A percentile compares a stretch with the other conserved stretches of the same genome.
Evolutionary conservation across 2,329 filamentous ascomycete species (phyloP).

Genomic region (Dothiorella sarmentorum): DNA sequence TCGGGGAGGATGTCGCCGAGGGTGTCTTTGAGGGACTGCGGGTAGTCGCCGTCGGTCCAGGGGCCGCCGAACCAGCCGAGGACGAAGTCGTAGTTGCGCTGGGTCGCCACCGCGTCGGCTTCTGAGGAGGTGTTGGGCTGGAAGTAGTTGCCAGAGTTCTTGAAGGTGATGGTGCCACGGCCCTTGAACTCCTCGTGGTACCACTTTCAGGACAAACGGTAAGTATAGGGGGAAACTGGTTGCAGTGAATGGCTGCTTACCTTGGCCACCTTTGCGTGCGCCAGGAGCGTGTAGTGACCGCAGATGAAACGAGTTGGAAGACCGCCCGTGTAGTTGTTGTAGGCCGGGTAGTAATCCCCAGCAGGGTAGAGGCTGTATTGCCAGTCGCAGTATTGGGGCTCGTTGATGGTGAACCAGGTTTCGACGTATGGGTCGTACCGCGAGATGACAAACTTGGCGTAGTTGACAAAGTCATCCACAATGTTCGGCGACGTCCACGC

Average conservation of each 20-base stretch:
- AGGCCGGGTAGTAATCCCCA: slow-evolving; percentile 46
- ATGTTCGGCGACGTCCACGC: slow-evolving; percentile 40
- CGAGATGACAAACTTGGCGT: slow-evolving; percentile 42
- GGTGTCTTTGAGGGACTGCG: slow-evolving; percentile 37
- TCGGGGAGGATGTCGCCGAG: slow-evolving; percentile 39
- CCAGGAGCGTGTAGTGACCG: slow-evolving; percentile 43
- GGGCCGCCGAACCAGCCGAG: slow-evolving; percentile 46
- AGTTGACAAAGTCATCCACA: slow-evolving; percentile 42
- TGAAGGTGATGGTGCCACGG: slow-evolving; percentile 40
- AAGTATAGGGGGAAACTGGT: too few relatives aligned
- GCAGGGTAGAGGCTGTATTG: slow-evolving; percentile 45
- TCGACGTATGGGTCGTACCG: slow-evolving; percentile 41
- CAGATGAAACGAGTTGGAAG: slow-evolving; percentile 42
- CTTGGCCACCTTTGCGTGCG: slow-evolving; percentile 42
- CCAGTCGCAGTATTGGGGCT: slow-evolving; percentile 49
- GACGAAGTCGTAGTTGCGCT: slow-evolving; percentile 42
- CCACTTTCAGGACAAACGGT: too few relatives aligned
- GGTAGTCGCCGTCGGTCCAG: slow-evolving; percentile 47
- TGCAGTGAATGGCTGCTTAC: too few relatives aligned
- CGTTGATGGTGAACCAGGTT: slow-evolving; percentile 42
- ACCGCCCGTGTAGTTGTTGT: slow-evolving; percentile 41
- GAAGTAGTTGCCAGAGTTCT: slow-evolving; percentile 43
- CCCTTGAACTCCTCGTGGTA: slow-evolving; percentile 47
- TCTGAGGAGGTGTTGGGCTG: slow-evolving; percentile 36
- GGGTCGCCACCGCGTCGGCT: slow-evolving; percentile 36